Percentiles rank a stretch among this genome's conserved stretches.
Evolutionary conservation across 1,284 basidiomycete species (phyloP).

Genomic region (Termitomyces sp.): DNA sequence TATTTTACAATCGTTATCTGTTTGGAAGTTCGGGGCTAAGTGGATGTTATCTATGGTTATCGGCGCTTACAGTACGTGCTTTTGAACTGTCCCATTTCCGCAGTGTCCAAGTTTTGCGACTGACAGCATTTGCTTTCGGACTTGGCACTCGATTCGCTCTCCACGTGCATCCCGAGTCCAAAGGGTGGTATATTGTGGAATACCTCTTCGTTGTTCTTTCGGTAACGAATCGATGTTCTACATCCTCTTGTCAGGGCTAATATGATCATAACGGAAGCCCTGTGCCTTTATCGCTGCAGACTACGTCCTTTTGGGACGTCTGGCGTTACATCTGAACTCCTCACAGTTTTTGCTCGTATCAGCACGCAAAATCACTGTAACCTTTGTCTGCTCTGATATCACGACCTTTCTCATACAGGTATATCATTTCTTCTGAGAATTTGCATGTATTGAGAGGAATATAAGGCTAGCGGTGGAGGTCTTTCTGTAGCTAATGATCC

Average conservation of each 20-base stretch:
- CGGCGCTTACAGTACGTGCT: slow-evolving; percentile 49
- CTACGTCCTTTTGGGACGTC: slow-evolving; percentile 62
- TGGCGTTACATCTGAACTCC: slow-evolving; percentile 48
- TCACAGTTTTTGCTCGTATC: slow-evolving; percentile 51
- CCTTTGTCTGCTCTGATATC: slow-evolving; percentile 57
- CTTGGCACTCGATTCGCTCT: slow-evolving; percentile 47
- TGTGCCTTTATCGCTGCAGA: slow-evolving; percentile 76
- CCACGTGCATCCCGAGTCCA: slow-evolving; percentile 39
- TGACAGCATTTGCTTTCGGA: slow-evolving; percentile 49
- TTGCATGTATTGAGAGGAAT: not conserved
- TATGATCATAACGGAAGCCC: slow-evolving; percentile 32
- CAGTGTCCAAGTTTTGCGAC: not conserved
- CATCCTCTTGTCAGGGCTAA: slow-evolving; percentile 4
- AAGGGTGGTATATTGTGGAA: slow-evolving; percentile 51
- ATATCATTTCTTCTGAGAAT: not conserved
- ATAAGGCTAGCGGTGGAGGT: slow-evolving; percentile 38
- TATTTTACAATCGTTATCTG: slow-evolving; percentile 44
- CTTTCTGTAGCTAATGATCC: slow-evolving; percentile 31
- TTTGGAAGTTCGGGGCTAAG: slow-evolving; percentile 45
- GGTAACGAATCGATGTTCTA: slow-evolving; percentile 28
- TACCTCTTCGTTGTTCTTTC: slow-evolving; percentile 65
- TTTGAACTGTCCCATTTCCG: not conserved
- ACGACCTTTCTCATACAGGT: slow-evolving; percentile 67
- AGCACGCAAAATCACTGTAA: slow-evolving; percentile 44
- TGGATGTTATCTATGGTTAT: slow-evolving; percentile 67